These are phyloP conservation scores for Triangularia setosa DNA, from an alignment of 2,329 filamentous ascomycete species.

Conservation along the genomic window DNA sequence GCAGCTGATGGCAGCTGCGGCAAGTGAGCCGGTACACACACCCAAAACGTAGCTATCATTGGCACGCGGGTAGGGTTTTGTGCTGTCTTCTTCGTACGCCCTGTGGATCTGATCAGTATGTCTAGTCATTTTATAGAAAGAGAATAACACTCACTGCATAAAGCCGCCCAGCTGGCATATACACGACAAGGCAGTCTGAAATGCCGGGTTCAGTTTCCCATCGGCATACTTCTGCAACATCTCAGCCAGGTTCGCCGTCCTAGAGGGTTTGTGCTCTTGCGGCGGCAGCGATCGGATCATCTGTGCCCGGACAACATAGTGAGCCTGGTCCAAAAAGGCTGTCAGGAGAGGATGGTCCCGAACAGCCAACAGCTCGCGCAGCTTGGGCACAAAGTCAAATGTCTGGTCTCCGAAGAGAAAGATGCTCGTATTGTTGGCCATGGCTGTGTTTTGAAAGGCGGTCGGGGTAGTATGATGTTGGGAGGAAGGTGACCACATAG, in stretches of 20 bases:
- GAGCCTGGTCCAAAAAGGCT: slow-evolving; percentile 7
- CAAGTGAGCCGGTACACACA: slow-evolving; percentile 9
- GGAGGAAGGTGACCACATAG: no score
- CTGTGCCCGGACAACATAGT: slow-evolving; percentile 8
- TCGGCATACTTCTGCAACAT: background rate
- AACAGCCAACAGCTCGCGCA: background rate
- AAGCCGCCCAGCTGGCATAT: slow-evolving; percentile 11
- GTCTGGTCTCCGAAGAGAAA: slow-evolving; percentile 16
- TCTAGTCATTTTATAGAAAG: background rate
- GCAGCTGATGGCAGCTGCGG: slow-evolving; percentile 9
- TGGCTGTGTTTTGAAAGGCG: no score
- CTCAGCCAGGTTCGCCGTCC: slow-evolving; percentile 11
- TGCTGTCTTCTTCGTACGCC: no score
- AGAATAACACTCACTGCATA: background rate
- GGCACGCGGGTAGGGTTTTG: background rate
- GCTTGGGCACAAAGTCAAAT: slow-evolving; percentile 4
- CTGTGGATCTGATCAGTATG: no score
- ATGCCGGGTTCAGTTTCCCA: background rate
- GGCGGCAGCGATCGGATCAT: slow-evolving; percentile 7
- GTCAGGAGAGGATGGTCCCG: background rate
- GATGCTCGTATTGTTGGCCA: background rate
- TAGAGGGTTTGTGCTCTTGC: slow-evolving; percentile 1
- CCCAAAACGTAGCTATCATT: background rate
- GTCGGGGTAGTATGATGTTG: no score
- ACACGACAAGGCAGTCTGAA: slow-evolving; percentile 10